These are phyloP conservation scores for Lolium perenne DNA, from an alignment of 176 grass and related monocot species.

Conservation along the genomic window DNA sequence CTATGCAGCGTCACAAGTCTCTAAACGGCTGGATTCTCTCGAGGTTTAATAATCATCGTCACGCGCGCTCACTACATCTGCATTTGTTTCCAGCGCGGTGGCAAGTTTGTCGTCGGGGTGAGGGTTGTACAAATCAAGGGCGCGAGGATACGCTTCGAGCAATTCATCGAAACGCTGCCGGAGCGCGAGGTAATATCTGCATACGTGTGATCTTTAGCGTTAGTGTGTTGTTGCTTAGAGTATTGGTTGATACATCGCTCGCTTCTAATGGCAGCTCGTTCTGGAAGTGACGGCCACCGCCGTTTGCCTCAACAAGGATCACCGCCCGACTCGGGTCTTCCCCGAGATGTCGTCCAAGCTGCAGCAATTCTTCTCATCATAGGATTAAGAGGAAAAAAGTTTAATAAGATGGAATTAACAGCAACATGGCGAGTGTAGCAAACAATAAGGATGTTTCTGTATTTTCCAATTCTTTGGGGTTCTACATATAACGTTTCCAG, in stretches of 20 bases:
- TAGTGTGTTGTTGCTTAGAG: background rate
- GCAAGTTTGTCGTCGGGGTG: slow-evolving; percentile 53
- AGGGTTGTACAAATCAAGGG: slow-evolving; percentile 49
- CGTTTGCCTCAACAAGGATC: slow-evolving; percentile 52
- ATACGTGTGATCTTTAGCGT: background rate
- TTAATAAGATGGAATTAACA: background rate
- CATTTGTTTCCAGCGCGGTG: slow-evolving; percentile 41
- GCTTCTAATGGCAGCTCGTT: slow-evolving; percentile 58
- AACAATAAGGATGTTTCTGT: no score
- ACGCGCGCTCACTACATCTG: no score
- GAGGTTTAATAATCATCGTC: background rate
- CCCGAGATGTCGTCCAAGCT: slow-evolving; percentile 59
- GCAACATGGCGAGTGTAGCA: background rate
- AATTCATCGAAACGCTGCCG: slow-evolving; percentile 66
- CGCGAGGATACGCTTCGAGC: slow-evolving; percentile 45
- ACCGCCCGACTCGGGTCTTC: slow-evolving; percentile 60
- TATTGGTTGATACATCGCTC: background rate
- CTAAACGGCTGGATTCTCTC: background rate
- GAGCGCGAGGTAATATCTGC: slow-evolving; percentile 46
- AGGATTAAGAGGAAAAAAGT: background rate
- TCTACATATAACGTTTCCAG: no score
- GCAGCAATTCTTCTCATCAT: slow-evolving; percentile 43
- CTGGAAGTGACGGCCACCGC: slow-evolving; percentile 60
- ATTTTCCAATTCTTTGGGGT: no score
- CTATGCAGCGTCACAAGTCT: background rate